Percentiles rank a stretch among this genome's conserved stretches.
Evolutionary conservation across 2,329 filamentous ascomycete species (phyloP).

Genomic region (Diaporthe eres): DNA sequence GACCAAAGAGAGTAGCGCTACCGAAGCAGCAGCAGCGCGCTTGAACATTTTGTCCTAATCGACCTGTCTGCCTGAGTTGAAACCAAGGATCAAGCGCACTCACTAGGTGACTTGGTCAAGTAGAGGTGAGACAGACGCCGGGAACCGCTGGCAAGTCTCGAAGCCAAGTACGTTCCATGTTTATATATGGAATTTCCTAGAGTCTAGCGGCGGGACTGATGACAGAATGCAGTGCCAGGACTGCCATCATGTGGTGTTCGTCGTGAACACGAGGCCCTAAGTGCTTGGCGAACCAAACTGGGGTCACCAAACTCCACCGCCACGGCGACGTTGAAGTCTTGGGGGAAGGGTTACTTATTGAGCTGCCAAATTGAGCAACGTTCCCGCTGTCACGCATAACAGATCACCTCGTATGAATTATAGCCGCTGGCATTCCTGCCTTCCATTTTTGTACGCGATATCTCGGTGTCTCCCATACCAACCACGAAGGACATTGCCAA

Average conservation of each 20-base stretch:
- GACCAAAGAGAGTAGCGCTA: neutral
- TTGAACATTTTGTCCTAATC: neutral
- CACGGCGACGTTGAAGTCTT: slow-evolving; percentile 18
- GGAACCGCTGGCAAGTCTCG: neutral
- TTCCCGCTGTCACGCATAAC: slow-evolving; percentile 16
- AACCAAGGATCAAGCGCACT: neutral
- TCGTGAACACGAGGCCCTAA: slow-evolving; percentile 25
- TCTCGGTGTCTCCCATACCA: neutral
- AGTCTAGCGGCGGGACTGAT: neutral
- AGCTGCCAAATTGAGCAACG: slow-evolving; percentile 21
- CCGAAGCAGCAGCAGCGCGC: slow-evolving; percentile 1
- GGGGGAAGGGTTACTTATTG: neutral
- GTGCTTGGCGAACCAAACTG: slow-evolving; percentile 22
- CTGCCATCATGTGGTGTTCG: neutral
- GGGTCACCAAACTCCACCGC: slow-evolving; percentile 2
- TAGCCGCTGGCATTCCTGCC: neutral
- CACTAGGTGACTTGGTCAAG: neutral
- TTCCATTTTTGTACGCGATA: neutral
- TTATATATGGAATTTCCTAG: neutral
- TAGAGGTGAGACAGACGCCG: neutral
- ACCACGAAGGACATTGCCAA: neutral
- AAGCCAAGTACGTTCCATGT: neutral
- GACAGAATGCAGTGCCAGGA: neutral
- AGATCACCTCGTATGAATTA: slow-evolving; percentile 3
- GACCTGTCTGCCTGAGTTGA: neutral